Conservation (phyloP, 169 alveolate species). For the Ichthyophthirius multifiliis region DNA sequence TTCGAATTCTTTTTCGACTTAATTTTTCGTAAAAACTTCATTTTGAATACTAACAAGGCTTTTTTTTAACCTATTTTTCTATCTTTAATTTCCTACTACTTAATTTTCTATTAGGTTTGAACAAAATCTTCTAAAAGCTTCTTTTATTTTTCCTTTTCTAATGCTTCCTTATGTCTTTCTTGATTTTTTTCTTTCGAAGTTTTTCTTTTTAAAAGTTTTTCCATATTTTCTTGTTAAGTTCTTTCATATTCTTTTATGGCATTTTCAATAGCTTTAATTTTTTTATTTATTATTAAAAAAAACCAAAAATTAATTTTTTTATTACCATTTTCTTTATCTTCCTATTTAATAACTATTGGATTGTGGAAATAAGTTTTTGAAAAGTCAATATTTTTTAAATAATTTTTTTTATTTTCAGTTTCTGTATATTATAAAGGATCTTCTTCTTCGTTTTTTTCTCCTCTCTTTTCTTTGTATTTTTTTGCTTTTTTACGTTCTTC, state of each 20-base stretch:
- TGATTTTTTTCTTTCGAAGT: background rate
- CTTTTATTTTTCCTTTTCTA: background rate
- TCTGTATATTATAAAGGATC: background rate
- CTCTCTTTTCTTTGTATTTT: background rate
- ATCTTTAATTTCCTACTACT: too few relatives aligned
- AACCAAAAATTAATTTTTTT: background rate
- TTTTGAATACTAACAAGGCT: background rate
- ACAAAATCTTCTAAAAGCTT: background rate
- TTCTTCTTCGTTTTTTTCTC: background rate
- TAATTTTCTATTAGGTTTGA: too few relatives aligned
- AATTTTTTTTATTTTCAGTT: background rate
- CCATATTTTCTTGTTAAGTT: background rate
- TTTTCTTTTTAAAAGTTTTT: background rate
- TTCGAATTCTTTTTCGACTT: background rate
- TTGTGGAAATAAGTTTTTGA: background rate
- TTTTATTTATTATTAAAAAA: background rate
- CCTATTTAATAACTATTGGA: background rate
- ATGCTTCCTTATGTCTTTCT: background rate
- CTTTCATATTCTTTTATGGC: conserved; percentile 5
- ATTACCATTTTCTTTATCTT: background rate
- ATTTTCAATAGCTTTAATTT: background rate
- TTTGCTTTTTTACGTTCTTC: background rate
- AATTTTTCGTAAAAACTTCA: background rate
- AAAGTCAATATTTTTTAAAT: background rate
- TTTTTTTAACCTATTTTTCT: background rate